Evolutionary conservation across 768 basidiomycete species (phyloP).

Genomic region (Naematelia aurantialba): DNA sequence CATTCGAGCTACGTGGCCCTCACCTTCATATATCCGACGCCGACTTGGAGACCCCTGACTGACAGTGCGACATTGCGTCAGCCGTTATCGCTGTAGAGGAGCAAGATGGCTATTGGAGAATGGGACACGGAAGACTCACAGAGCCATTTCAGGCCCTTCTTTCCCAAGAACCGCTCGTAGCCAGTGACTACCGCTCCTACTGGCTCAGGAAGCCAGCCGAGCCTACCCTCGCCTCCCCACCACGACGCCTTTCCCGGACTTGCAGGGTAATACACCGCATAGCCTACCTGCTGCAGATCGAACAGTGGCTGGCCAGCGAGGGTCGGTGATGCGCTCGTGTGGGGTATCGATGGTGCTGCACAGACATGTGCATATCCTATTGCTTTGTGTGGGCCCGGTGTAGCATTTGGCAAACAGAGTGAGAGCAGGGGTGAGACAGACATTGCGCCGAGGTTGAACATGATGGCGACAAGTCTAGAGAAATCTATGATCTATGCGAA

Average conservation of each 20-base stretch:
- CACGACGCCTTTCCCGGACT: conserved; percentile 2
- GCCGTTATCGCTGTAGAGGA: too few species aligned
- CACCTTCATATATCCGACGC: conserved; percentile 27
- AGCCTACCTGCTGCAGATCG: conserved; percentile 20
- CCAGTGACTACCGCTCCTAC: conserved; percentile 24
- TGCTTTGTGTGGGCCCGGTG: conserved; percentile 21
- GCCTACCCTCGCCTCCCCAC: conserved; percentile 10
- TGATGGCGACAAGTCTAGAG: background rate
- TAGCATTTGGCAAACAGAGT: conserved; percentile 16
- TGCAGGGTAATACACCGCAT: conserved; percentile 34
- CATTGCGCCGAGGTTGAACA: conserved; percentile 6
- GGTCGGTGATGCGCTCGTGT: conserved; percentile 14
- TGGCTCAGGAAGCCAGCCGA: conserved; percentile 32
- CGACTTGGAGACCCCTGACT: conserved; percentile 20
- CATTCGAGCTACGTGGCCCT: conserved; percentile 1
- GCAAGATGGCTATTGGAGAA: too few species aligned
- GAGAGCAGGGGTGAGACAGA: conserved; percentile 25
- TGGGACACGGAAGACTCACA: too few species aligned
- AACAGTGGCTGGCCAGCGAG: conserved; percentile 13
- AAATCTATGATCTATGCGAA: too few species aligned
- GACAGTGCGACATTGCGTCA: too few species aligned
- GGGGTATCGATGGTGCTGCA: conserved; percentile 13
- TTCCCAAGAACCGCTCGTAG: conserved; percentile 33
- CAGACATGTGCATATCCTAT: conserved; percentile 30
- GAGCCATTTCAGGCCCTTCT: conserved; percentile 16